phyloP scores from a whole-genome alignment of 129 eudicot genomes.

The sunflower (Helianthus annuus) region DNA sequence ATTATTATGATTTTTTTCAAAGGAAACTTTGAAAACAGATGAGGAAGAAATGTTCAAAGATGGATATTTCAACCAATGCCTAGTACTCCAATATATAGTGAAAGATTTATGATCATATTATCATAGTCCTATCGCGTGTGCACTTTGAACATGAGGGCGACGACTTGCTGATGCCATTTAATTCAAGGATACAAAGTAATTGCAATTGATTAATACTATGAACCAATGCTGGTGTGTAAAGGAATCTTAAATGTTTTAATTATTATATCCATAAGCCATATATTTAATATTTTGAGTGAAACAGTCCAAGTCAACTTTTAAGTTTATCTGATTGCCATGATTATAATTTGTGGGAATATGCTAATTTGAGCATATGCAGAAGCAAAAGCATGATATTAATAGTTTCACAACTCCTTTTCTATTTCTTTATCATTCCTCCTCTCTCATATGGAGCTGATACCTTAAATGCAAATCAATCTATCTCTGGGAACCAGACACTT shows the following conservation, averaged over 20 bases:
- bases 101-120: not conserved
- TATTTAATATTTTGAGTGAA: not conserved
- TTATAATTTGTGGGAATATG: not conserved
- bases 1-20: not conserved
- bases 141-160: no score
- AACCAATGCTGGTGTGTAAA: not conserved
- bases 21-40: not conserved
- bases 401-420: not conserved
- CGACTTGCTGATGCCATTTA: not conserved
- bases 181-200: not conserved
- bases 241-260: not conserved
- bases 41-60: not conserved
- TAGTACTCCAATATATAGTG: not conserved
- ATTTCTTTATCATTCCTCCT: not conserved
- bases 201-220: no score
- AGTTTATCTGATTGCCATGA: not conserved
- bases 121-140: not conserved
- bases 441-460: conserved; percentile 23
- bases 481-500: conserved; percentile 45
- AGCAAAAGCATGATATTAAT: not conserved
- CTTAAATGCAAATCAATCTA: conserved; percentile 27
- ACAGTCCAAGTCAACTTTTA: not conserved
- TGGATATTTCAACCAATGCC: not conserved
- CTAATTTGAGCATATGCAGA: not conserved
- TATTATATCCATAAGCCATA: not conserved